phyloP scores from a whole-genome alignment of 2,329 filamentous ascomycete genomes.

The Cyphellophora europaea region DNA sequence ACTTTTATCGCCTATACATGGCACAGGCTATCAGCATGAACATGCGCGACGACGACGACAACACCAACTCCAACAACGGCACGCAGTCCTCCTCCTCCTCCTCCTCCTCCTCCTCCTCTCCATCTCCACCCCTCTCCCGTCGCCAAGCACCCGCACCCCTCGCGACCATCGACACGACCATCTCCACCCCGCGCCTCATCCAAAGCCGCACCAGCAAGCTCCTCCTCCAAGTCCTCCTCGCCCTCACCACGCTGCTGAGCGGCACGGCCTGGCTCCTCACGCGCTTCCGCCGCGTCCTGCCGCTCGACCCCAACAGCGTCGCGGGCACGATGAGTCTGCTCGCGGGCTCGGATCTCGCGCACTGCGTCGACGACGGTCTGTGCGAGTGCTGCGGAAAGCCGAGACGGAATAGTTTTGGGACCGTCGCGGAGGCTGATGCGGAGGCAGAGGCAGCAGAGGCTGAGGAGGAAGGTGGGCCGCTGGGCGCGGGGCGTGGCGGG shows the following conservation, averaged over 20 bases:
- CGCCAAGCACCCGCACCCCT: conserved; percentile 1
- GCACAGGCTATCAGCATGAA: conserved; percentile 17
- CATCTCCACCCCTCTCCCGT: too few relatives aligned
- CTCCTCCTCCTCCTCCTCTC: conserved; percentile 2
- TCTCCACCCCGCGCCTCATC: conserved; percentile 15
- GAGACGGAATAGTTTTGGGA: conserved; percentile 12
- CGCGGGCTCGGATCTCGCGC: conserved; percentile 17
- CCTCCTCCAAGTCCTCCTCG: conserved; percentile 17
- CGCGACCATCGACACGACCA: conserved; percentile 7
- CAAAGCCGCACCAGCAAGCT: conserved; percentile 16
- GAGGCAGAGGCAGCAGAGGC: conserved; percentile 12
- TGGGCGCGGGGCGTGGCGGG: too few relatives aligned
- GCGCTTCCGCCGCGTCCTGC: conserved; percentile 16
- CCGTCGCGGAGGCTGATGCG: conserved; percentile 4
- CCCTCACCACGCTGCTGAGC: conserved; percentile 10
- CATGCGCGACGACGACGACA: conserved; percentile 16
- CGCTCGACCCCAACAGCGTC: conserved; percentile 16
- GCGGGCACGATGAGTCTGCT: conserved; percentile 18
- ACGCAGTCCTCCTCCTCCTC: conserved; percentile 1
- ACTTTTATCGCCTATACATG: conserved; percentile 18
- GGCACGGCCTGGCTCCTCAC: conserved; percentile 13
- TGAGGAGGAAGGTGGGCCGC: conserved; percentile 4
- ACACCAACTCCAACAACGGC: too few relatives aligned
- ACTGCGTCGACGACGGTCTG: conserved; percentile 13
- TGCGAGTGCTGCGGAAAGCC: conserved; percentile 20